Evolutionary conservation across 2,329 filamentous ascomycete genomes (phyloP).

Genomic region (Nemania sp.): DNA sequence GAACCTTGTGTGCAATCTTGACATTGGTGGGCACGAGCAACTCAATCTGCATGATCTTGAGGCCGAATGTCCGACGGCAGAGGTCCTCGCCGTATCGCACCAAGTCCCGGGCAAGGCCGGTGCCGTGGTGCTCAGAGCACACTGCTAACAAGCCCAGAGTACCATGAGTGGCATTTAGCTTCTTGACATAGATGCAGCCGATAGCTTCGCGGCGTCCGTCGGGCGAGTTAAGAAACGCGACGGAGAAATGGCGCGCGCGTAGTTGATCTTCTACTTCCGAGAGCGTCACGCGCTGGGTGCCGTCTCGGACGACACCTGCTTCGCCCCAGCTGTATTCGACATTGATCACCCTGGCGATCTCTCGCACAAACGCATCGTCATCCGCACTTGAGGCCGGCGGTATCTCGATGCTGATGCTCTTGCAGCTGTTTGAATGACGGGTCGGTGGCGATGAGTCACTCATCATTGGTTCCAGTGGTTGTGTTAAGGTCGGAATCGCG

Average conservation of each 20-base stretch:
- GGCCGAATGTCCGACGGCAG: conserved; percentile 9
- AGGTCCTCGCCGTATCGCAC: conserved; percentile 19
- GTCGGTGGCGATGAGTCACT: conserved; percentile 1
- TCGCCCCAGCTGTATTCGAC: conserved; percentile 24
- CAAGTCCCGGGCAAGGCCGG: conserved; percentile 24
- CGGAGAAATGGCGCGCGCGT: conserved; percentile 17
- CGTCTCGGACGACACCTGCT: conserved; percentile 21
- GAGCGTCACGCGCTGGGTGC: conserved; percentile 12
- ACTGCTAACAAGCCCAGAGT: conserved; percentile 17
- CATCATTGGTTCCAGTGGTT: conserved; percentile 14
- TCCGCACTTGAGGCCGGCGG: conserved; percentile 18
- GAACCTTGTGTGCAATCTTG: conserved; percentile 21
- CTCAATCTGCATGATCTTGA: conserved; percentile 23
- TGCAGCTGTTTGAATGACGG: not conserved
- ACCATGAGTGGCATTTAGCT: conserved; percentile 18
- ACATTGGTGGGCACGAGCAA: conserved; percentile 21
- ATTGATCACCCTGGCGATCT: conserved; percentile 15
- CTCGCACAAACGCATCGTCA: conserved; percentile 16
- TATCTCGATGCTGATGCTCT: conserved; percentile 23
- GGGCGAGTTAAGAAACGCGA: conserved; percentile 16
- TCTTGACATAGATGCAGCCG: conserved; percentile 19
- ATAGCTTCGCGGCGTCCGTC: conserved; percentile 3
- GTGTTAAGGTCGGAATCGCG: not conserved
- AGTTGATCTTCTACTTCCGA: conserved; percentile 16
- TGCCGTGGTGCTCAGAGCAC: conserved; percentile 20